Percentiles rank a stretch among this genome's conserved stretches.
Evolutionary conservation across 1,284 basidiomycete species (phyloP).

Genomic region (Polyporus tsugae): DNA sequence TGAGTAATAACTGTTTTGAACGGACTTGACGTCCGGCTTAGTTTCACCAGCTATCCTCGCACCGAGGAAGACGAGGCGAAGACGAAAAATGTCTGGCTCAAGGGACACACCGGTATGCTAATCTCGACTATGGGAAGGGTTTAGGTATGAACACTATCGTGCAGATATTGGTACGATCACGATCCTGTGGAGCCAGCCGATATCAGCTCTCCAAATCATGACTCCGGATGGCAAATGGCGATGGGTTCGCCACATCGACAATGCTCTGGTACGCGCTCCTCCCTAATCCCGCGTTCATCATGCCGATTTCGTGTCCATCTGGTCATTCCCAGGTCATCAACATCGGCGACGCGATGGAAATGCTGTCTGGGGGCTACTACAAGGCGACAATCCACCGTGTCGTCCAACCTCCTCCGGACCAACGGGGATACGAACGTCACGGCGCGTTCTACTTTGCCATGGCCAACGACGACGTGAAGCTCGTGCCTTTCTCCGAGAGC

Average conservation of each 20-base stretch:
- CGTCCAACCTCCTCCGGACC: constrained; percentile 57
- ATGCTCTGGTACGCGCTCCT: constrained; percentile 54
- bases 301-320: not conserved
- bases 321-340: constrained; percentile 45
- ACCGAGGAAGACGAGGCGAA: constrained; percentile 56
- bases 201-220: constrained; percentile 63
- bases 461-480: constrained; percentile 41
- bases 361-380: constrained; percentile 53
- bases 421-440: constrained; percentile 49
- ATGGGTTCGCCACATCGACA: constrained; percentile 66
- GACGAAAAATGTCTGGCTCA: constrained; percentile 66
- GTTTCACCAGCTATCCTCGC: constrained; percentile 40
- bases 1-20: constrained; percentile 25
- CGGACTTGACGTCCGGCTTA: not conserved
- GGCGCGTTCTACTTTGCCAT: constrained; percentile 53
- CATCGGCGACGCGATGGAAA: constrained; percentile 50
- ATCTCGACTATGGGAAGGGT: not conserved
- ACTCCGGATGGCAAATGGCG: constrained; percentile 59
- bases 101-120: constrained; percentile 57
- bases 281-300: not conserved
- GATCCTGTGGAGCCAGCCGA: constrained; percentile 66
- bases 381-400: constrained; percentile 53
- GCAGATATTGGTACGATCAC: constrained; percentile 64
- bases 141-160: not conserved
- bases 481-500: constrained; percentile 40